Conservation (phyloP, 1,139 yeast genomes). For the Schwanniomyces etchellsii region DNA sequence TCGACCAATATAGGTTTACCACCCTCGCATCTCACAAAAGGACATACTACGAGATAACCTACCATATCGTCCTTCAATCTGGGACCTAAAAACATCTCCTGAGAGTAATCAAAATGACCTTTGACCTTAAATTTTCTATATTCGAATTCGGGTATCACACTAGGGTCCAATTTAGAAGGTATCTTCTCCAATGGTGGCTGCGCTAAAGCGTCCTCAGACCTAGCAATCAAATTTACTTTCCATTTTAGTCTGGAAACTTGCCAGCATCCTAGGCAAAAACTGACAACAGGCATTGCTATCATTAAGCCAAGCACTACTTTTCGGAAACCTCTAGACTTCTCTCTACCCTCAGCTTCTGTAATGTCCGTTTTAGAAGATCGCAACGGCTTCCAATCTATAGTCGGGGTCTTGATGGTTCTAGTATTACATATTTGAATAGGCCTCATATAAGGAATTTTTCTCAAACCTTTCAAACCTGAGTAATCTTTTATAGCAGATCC, state of each 20-base stretch:
- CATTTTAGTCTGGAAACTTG: slow-evolving; percentile 80
- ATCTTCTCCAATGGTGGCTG: slow-evolving; percentile 61
- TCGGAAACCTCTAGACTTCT: slow-evolving; percentile 36
- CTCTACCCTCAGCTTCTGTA: slow-evolving; percentile 35
- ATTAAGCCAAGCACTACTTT: slow-evolving; percentile 51
- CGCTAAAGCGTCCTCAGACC: slow-evolving; percentile 75
- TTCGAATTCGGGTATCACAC: slow-evolving; percentile 63
- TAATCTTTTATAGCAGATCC: too few relatives aligned
- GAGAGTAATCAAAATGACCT: slow-evolving; percentile 77
- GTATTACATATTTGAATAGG: too few relatives aligned
- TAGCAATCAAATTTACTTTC: slow-evolving; percentile 82
- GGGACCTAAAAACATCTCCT: slow-evolving; percentile 93
- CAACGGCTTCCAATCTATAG: slow-evolving; percentile 81
- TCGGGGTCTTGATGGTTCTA: slow-evolving; percentile 53
- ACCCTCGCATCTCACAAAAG: slow-evolving; percentile 71
- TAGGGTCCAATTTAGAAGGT: slow-evolving; percentile 55
- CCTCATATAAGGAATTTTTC: too few relatives aligned
- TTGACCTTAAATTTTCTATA: slow-evolving; percentile 68
- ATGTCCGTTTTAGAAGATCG: slow-evolving; percentile 45
- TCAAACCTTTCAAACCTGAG: too few relatives aligned
- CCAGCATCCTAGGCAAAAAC: slow-evolving; percentile 91
- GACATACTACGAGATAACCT: slow-evolving; percentile 80
- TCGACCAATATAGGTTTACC: slow-evolving; percentile 69
- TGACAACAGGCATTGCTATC: slow-evolving; percentile 81
- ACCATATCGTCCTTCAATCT: slow-evolving; percentile 67